Percentiles rank a stretch among this genome's conserved stretches.
phyloP scores from a whole-genome alignment of 148 eudicot genomes.

The Silene conica region DNA sequence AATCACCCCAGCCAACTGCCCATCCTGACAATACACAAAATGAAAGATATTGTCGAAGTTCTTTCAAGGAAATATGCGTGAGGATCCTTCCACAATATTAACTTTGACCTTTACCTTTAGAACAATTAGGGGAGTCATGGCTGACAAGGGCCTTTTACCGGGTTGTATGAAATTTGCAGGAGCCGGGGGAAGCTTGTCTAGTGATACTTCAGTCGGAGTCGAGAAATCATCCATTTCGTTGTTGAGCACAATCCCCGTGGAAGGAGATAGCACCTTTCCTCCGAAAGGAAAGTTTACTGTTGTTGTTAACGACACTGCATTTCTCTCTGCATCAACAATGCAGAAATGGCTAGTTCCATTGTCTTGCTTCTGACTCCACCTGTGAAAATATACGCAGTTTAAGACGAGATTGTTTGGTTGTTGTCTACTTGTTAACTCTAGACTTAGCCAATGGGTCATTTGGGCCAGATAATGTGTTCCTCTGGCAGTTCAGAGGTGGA shows the following conservation, averaged over 20 bases:
- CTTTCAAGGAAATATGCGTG: neutral
- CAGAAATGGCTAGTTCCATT: constrained; percentile 96
- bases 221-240: constrained; percentile 94
- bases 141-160: constrained; percentile 82
- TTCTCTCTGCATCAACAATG: constrained; percentile 84
- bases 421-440: neutral
- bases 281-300: constrained; percentile 79
- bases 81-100: neutral
- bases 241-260: constrained; percentile 73
- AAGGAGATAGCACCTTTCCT: constrained; percentile 64
- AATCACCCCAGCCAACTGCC: constrained; percentile 73
- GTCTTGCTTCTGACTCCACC: constrained; percentile 88
- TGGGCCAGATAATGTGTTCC: too few relatives aligned
- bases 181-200: constrained; percentile 70
- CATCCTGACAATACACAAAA: constrained; percentile 38
- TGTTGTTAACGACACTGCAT: constrained; percentile 86
- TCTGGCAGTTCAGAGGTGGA: too few relatives aligned
- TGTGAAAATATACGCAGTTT: constrained; percentile 18
- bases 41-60: neutral
- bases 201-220: constrained; percentile 51
- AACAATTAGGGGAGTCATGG: constrained; percentile 84
- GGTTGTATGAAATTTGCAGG: constrained; percentile 74
- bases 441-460: neutral
- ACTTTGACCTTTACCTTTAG: constrained; percentile 44
- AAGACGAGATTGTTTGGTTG: neutral